phyloP scores from a whole-genome alignment of 1,284 basidiomycete species.

The Cutaneotrichosporon daszewskae region DNA sequence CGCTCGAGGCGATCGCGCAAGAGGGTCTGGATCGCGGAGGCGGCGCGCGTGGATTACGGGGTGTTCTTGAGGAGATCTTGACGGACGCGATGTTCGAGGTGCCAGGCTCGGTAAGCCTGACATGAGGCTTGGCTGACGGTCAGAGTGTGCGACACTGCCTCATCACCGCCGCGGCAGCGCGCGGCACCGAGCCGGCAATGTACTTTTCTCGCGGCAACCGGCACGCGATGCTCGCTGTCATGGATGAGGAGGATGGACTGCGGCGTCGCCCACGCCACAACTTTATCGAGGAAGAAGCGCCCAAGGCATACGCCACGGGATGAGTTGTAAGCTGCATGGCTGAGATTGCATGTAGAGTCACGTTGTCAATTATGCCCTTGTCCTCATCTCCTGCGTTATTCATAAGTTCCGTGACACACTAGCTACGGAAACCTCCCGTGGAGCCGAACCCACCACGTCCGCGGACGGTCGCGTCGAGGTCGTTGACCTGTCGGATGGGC shows the following conservation, averaged over 20 bases:
- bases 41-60: slow-evolving; percentile 79
- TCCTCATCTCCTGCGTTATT: no score
- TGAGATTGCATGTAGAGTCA: no score
- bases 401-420: no score
- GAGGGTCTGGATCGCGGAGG: slow-evolving; percentile 74
- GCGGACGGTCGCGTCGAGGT: slow-evolving; percentile 73
- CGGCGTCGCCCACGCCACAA: slow-evolving; percentile 3
- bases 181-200: slow-evolving; percentile 52
- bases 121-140: not conserved
- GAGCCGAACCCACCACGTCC: slow-evolving; percentile 91
- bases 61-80: slow-evolving; percentile 82
- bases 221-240: slow-evolving; percentile 53
- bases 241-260: slow-evolving; percentile 54
- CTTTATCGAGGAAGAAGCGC: no score
- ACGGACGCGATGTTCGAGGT: slow-evolving; percentile 83
- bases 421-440: slow-evolving; percentile 61
- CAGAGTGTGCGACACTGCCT: slow-evolving; percentile 61
- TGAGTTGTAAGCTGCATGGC: no score
- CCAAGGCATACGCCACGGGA: no score
- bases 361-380: no score
- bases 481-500: slow-evolving; percentile 73
- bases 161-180: slow-evolving; percentile 55
- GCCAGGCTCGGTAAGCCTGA: slow-evolving; percentile 65
- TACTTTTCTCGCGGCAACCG: slow-evolving; percentile 62
- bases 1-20: slow-evolving; percentile 61